A percentile compares a stretch with the other conserved stretches of the same genome.
These are phyloP conservation scores for Calamus simplicifolius DNA, from an alignment of 176 grass and related monocot species.

Conservation along the genomic window DNA sequence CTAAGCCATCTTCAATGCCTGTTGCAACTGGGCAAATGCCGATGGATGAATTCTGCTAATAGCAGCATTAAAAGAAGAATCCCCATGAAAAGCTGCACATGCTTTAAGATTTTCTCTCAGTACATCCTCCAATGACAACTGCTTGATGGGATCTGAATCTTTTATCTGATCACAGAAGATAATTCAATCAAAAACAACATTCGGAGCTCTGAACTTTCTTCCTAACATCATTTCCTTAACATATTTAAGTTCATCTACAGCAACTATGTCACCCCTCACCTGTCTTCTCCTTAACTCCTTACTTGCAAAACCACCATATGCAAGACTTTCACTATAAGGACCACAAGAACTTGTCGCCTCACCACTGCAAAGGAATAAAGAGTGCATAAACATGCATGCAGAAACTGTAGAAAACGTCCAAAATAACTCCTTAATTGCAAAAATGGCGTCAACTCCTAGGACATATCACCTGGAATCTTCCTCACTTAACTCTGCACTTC, in stretches of 20 bases:
- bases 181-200: too few species aligned
- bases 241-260: too few species aligned
- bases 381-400: neutral
- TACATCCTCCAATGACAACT: slow-evolving; percentile 65
- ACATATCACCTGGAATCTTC: slow-evolving; percentile 65
- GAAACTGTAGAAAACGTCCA: neutral
- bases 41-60: slow-evolving; percentile 88
- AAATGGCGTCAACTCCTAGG: neutral
- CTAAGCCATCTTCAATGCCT: slow-evolving; percentile 79
- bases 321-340: slow-evolving; percentile 41
- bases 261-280: slow-evolving; percentile 19
- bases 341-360: slow-evolving; percentile 75
- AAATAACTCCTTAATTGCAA: neutral
- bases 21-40: slow-evolving; percentile 85
- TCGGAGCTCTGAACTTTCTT: too few species aligned
- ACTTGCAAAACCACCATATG: slow-evolving; percentile 46
- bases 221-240: too few species aligned
- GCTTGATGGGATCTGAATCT: slow-evolving; percentile 77
- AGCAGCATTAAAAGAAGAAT: slow-evolving; percentile 78
- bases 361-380: slow-evolving; percentile 42
- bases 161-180: neutral
- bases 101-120: slow-evolving; percentile 87
- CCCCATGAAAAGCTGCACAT: slow-evolving; percentile 78
- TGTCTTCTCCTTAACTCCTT: slow-evolving; percentile 80
- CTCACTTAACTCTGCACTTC: slow-evolving; percentile 45